Conservation (phyloP, 2,329 filamentous ascomycete species). For the Moelleriella libera region DNA sequence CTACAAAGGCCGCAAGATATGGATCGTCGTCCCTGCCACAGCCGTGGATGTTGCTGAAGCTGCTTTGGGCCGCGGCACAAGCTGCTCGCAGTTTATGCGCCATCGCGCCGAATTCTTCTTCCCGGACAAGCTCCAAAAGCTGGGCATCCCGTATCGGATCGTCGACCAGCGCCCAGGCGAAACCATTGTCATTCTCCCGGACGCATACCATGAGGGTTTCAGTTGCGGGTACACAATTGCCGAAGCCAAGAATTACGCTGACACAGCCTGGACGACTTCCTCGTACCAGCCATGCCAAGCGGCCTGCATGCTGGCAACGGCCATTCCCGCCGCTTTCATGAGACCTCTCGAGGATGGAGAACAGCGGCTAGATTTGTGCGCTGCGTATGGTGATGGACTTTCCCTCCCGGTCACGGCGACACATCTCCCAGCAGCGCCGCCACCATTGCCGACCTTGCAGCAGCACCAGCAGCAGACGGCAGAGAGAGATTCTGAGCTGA, state of each 20-base stretch:
- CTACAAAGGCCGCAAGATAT: conserved; percentile 25
- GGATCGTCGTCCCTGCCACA: conserved; percentile 22
- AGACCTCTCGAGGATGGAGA: conserved; percentile 16
- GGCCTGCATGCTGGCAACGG: conserved; percentile 18
- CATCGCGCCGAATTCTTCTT: conserved; percentile 26
- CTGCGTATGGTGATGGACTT: conserved; percentile 8
- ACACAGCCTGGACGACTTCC: conserved; percentile 18
- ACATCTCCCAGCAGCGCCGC: too few species aligned
- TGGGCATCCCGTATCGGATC: conserved; percentile 21
- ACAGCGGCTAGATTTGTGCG: conserved; percentile 18
- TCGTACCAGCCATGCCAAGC: conserved; percentile 20
- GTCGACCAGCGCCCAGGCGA: conserved; percentile 24
- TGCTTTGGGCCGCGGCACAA: conserved; percentile 15
- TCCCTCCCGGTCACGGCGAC: not conserved
- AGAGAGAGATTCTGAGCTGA: too few species aligned
- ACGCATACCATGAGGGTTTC: conserved; percentile 25
- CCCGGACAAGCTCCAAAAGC: conserved; percentile 22
- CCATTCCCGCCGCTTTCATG: conserved; percentile 21
- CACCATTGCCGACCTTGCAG: too few species aligned
- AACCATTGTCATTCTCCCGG: conserved; percentile 23
- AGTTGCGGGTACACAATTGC: conserved; percentile 26
- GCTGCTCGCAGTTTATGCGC: conserved; percentile 26
- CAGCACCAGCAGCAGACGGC: too few species aligned
- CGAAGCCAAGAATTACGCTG: conserved; percentile 25
- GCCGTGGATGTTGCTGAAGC: conserved; percentile 19